These are phyloP conservation scores for Ophiostoma populinum DNA, from an alignment of 2,329 filamentous ascomycete genomes.

Conservation along the genomic window DNA sequence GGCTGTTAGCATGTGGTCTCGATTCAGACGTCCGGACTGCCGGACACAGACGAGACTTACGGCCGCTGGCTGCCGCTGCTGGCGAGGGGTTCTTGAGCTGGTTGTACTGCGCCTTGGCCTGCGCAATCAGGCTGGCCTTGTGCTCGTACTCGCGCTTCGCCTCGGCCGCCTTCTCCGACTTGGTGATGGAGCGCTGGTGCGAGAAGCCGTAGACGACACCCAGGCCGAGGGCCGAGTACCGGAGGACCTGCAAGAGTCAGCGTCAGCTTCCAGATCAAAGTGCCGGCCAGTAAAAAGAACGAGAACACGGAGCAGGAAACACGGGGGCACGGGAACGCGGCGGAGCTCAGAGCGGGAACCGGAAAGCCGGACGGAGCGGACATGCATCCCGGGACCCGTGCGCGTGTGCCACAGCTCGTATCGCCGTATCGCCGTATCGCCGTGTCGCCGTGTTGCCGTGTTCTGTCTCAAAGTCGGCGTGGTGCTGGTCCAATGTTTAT, in stretches of 20 bases:
- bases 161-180: slow-evolving; percentile 51
- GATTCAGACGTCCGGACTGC: neutral
- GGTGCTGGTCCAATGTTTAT: too few relatives aligned
- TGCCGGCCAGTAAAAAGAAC: neutral
- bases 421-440: neutral
- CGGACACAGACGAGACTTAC: slow-evolving; percentile 14
- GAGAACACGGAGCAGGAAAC: neutral
- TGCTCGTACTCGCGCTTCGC: slow-evolving; percentile 72
- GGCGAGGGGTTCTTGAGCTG: slow-evolving; percentile 45
- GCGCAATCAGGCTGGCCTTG: slow-evolving; percentile 78
- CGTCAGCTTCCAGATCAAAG: neutral
- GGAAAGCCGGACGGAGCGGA: too few relatives aligned
- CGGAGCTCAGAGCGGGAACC: too few relatives aligned
- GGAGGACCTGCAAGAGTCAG: slow-evolving; percentile 54
- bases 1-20: too few relatives aligned
- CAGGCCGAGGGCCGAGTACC: slow-evolving; percentile 83
- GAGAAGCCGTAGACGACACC: slow-evolving; percentile 92
- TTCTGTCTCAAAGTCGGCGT: too few relatives aligned
- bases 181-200: slow-evolving; percentile 70
- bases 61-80: slow-evolving; percentile 15
- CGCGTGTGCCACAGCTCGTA: neutral
- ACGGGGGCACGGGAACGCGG: too few relatives aligned
- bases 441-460: neutral
- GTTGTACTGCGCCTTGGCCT: slow-evolving; percentile 81
- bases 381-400: too few relatives aligned